Evolutionary conservation across 2,329 filamentous ascomycete species (phyloP), one percentile per base, ranked within the genome.

Genomic region (Nannizziopsis arthrosporioides): DNA sequence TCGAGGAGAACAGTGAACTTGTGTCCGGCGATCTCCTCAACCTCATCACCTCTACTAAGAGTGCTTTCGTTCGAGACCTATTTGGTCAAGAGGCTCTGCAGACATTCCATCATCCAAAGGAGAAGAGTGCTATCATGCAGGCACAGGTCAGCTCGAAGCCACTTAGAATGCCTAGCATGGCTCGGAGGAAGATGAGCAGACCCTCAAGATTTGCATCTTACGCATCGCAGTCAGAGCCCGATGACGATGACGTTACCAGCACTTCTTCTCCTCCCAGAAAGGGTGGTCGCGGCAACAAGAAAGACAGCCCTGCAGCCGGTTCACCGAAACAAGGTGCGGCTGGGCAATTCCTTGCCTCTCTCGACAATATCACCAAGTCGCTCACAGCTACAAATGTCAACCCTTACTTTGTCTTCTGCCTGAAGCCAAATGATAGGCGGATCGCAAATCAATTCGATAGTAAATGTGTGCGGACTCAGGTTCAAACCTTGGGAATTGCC

Each of bases 401-500:
- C 60, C 79, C 84, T 0, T 98, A 98, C 67, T 96, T 95, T 58
- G 78, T 98, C 39, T 95, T 98, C 67, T 98, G 92, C 61, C 69
- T 98, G 54, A 98, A 98, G 68, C 90, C 92, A 17, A 98, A 98
- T 57, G 92, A 98, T 63, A 79, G 92, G 46, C 81, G 92, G 43
- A 98, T 98, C 56, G 90, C 92, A 53, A 98, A 98, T 57, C 92
- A 98, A 61, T 98, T 96, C 58, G 92, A 98, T 66, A 95, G 88
- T 76, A 96, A 96, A 67, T 98, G 92, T 63, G 92, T 98, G 17
- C 82, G 92, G 3, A 85, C 85, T 9, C 92, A 98, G 63, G 78
- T 98, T 1, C 90, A 96, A 62, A 94, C 88, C 0, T 86, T 96
- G 56, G 92, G 92, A 30, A 94, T 98, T 59, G 89, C 89, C 1